Evolutionary conservation across 2,329 filamentous ascomycete species (phyloP), one percentile per base, ranked within the genome.

Genomic region (Beauveria rudraprayagi): DNA sequence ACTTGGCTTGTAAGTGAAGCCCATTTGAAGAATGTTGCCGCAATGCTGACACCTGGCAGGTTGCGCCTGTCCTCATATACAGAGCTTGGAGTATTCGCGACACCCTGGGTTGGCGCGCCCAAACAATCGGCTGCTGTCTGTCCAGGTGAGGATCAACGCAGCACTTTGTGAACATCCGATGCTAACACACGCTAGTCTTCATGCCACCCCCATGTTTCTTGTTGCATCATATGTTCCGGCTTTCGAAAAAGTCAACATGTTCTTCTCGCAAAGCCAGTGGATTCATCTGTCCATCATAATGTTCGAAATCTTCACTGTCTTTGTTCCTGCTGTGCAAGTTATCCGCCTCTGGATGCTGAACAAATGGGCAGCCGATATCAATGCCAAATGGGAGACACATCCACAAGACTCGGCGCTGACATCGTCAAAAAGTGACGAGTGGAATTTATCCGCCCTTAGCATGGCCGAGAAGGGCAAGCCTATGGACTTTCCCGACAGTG

Each of bases 141-240:
- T 68, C 69, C 6, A 72, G 68, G 71, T 73, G 37, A 28, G 68
- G 66, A 24, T 9, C 46, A 24, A 30, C 8, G 14, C 41, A 53
- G 34, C 56, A 14, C 64, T 41, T 14, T 4, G 3, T 41, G 10
- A 43, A 14, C 5, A 19, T 46, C 11, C 46, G n/a, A 19, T 62
- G 17, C 59, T 58, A 37, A 61, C 58, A 26, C 51, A 53, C 54
- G 19, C 40, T 28, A 81, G 78, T 63, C 73, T 84, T 11, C 80
- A 78, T 43, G 83, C 80, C 14, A 81, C 81, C 4, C 82, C 83
- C 0, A 73, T 85, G 67, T 85, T 81, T 77, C 72, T 85, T n/a
- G 69, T 82, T 17, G 80, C 81, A 51, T 75, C 75, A 2, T 71
- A 75, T 48, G 66, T 70, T 5, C 73, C 76, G 9, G 72, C 67